These are phyloP conservation scores for Marchantia paleacea DNA, from an alignment of 225 moss, liverwort and hornwort species.

Conservation along the genomic window DNA sequence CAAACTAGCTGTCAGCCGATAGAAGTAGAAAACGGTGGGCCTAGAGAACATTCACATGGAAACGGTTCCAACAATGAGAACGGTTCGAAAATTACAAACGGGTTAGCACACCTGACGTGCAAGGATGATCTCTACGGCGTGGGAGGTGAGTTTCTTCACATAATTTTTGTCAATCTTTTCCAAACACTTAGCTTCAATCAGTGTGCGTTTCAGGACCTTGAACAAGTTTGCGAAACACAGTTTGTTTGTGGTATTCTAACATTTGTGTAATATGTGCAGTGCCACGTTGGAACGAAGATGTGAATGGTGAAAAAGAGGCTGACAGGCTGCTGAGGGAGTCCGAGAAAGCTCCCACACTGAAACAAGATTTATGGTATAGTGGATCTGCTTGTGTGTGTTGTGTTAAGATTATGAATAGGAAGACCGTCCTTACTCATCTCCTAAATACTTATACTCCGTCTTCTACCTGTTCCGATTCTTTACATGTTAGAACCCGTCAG, in stretches of 20 bases:
- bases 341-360: conserved; percentile 14
- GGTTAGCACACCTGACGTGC: neutral
- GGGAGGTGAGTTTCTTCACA: conserved; percentile 22
- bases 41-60: neutral
- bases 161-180: neutral
- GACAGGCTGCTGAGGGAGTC: conserved; percentile 31
- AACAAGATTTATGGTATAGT: conserved; percentile 40
- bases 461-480: neutral
- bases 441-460: neutral
- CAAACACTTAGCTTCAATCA: neutral
- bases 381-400: neutral
- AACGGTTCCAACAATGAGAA: conserved; percentile 14
- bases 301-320: conserved; percentile 22
- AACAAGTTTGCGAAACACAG: neutral
- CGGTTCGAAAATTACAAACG: conserved; percentile 2
- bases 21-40: conserved; percentile 13
- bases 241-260: neutral
- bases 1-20: conserved; percentile 16
- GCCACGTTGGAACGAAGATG: conserved; percentile 39
- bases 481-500: neutral
- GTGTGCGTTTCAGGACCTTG: neutral
- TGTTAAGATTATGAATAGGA: neutral
- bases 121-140: conserved; percentile 29
- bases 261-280: conserved; percentile 25
- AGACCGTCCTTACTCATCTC: neutral